phyloP scores from a whole-genome alignment of 164 flowering plant species.

The Aristolochia fimbriata region DNA sequence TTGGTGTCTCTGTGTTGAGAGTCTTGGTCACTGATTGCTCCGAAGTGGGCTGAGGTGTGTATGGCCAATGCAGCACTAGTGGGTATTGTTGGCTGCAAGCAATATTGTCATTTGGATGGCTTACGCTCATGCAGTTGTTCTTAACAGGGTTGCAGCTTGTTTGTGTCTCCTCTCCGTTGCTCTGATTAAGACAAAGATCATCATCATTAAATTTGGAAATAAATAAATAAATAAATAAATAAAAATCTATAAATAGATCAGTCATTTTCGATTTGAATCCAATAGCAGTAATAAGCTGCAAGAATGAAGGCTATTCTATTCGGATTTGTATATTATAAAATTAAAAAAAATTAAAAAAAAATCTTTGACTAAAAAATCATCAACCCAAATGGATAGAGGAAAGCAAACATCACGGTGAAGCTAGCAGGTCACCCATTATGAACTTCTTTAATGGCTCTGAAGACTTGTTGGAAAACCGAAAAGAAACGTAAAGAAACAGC shows the following conservation, averaged over 20 bases:
- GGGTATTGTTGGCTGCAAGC: slow-evolving; percentile 14
- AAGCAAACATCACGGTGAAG: background rate
- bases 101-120: slow-evolving; percentile 16
- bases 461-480: too few relatives aligned
- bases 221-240: too few relatives aligned
- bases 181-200: slow-evolving; percentile 15
- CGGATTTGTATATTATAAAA: too few relatives aligned
- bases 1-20: slow-evolving; percentile 11
- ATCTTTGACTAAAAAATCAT: background rate
- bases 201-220: background rate
- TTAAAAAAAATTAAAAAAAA: too few relatives aligned
- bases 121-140: slow-evolving; percentile 11
- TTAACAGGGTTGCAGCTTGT: slow-evolving; percentile 1
- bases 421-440: background rate
- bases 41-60: slow-evolving; percentile 11
- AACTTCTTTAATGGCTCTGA: too few relatives aligned
- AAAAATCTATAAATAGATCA: background rate
- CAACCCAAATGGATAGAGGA: background rate
- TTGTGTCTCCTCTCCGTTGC: slow-evolving; percentile 15
- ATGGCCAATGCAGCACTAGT: slow-evolving; percentile 22
- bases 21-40: slow-evolving; percentile 13
- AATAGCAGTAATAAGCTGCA: background rate
- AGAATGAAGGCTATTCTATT: too few relatives aligned
- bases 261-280: too few relatives aligned
- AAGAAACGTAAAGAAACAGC: too few relatives aligned